Conservation (phyloP, 768 basidiomycete genomes). For the Russula brevipes region DNA sequence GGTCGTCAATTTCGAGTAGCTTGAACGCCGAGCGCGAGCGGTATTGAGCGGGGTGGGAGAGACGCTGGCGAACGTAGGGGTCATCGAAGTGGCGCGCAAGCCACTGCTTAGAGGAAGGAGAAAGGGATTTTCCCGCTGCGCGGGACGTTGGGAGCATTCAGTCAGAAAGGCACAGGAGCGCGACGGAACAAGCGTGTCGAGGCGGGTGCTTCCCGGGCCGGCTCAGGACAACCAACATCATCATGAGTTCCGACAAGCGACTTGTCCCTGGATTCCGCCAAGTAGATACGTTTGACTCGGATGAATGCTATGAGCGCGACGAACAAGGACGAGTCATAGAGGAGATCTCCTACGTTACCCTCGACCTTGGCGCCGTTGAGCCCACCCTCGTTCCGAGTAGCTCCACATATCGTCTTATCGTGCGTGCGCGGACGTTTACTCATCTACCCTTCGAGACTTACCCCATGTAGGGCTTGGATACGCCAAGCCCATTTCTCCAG, state of each 20-base stretch:
- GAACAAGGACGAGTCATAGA: constrained; percentile 37
- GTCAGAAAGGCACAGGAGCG: too few relatives aligned
- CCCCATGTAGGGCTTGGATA: constrained; percentile 56
- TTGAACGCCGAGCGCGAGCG: constrained; percentile 92
- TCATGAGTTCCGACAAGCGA: constrained; percentile 5
- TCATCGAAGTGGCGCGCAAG: constrained; percentile 64
- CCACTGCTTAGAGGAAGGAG: constrained; percentile 52
- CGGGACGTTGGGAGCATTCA: constrained; percentile 13
- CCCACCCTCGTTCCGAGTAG: constrained; percentile 71
- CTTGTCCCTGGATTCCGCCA: constrained; percentile 59
- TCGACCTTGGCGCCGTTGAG: constrained; percentile 68
- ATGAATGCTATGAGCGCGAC: constrained; percentile 59
- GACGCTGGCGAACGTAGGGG: constrained; percentile 61
- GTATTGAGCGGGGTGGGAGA: constrained; percentile 43
- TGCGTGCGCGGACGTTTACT: constrained; percentile 42
- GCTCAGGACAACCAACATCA: background rate
- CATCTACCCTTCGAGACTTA: background rate
- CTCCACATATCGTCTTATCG: constrained; percentile 67
- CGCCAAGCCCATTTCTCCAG: constrained; percentile 71
- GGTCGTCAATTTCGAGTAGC: constrained; percentile 69
- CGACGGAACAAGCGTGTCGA: background rate
- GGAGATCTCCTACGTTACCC: constrained; percentile 61
- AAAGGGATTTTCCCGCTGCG: constrained; percentile 10
- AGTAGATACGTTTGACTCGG: constrained; percentile 61
- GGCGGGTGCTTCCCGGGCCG: background rate